Percentiles rank a stretch among this genome's conserved stretches.
phyloP scores from a whole-genome alignment of 108 stramenopile genomes.

The Aurantiochytrium sp. region DNA sequence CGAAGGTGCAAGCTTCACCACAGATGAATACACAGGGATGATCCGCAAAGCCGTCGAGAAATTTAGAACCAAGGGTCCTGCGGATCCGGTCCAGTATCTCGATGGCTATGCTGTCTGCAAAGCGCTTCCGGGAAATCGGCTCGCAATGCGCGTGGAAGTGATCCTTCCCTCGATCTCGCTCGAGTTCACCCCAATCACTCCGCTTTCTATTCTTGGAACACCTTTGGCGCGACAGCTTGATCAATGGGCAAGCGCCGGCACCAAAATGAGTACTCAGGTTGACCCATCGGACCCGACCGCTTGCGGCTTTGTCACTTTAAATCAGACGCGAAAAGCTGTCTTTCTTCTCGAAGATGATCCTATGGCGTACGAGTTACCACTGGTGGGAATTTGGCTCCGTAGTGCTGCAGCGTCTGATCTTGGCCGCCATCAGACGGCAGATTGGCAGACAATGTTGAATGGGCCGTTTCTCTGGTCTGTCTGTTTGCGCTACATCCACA shows the following conservation, averaged over 20 bases:
- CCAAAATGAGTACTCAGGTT: background rate
- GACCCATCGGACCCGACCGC: background rate
- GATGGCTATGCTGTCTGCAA: background rate
- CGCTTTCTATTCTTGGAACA: background rate
- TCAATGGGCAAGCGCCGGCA: background rate
- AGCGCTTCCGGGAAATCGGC: background rate
- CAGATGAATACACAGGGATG: background rate
- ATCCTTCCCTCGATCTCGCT: background rate
- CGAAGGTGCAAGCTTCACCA: background rate
- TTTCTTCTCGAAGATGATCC: background rate
- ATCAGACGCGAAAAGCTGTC: constrained; percentile 8
- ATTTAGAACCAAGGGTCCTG: background rate
- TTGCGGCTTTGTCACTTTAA: background rate
- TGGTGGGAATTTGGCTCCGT: background rate
- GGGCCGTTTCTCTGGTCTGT: background rate
- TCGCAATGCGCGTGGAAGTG: background rate
- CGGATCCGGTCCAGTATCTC: background rate
- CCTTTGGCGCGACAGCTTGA: constrained; percentile 6
- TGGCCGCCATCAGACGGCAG: background rate
- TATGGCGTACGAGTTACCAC: background rate
- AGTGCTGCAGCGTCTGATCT: background rate
- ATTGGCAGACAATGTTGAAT: background rate
- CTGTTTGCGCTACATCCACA: constrained; percentile 1
- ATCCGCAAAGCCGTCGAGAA: background rate
- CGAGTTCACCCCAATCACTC: background rate